Conservation (phyloP, 1,284 basidiomycete species). For the Cryptococcus depauperatus region DNA sequence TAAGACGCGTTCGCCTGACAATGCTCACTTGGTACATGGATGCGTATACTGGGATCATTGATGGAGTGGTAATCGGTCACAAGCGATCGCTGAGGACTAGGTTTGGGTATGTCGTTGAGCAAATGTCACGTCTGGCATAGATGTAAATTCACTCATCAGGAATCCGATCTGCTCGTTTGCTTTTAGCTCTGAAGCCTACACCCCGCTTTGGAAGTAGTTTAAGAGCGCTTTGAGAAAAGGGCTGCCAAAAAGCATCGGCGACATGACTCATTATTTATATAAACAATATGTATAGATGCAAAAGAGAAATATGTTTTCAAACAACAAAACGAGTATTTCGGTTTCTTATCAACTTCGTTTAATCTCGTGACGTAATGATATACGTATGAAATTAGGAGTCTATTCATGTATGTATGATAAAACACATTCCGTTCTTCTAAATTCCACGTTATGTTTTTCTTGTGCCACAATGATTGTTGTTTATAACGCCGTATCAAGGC, state of each 20-base stretch:
- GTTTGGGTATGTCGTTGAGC: background rate
- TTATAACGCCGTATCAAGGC: too few species aligned
- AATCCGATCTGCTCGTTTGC: constrained; percentile 39
- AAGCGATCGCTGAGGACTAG: constrained; percentile 24
- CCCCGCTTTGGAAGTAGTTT: constrained; percentile 35
- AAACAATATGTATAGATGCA: too few species aligned
- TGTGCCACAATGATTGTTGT: too few species aligned
- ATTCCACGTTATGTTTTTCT: too few species aligned
- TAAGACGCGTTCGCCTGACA: background rate
- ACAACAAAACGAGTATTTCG: too few species aligned
- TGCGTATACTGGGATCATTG: constrained; percentile 32
- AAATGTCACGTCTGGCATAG: background rate
- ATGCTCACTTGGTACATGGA: constrained; percentile 37
- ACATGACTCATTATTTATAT: constrained; percentile 23
- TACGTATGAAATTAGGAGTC: too few species aligned
- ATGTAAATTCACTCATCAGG: constrained; percentile 35
- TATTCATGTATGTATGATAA: too few species aligned
- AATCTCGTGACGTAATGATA: too few species aligned
- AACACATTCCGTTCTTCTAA: too few species aligned
- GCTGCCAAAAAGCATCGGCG: constrained; percentile 38
- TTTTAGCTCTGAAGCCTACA: constrained; percentile 31
- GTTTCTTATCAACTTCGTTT: too few species aligned
- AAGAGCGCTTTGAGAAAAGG: constrained; percentile 41
- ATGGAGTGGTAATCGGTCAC: constrained; percentile 42
- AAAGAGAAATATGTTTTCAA: too few species aligned